Percentiles rank a stretch among this genome's conserved stretches.
Conservation (phyloP, 495 filamentous ascomycete genomes). For the Penicillium steckii region DNA sequence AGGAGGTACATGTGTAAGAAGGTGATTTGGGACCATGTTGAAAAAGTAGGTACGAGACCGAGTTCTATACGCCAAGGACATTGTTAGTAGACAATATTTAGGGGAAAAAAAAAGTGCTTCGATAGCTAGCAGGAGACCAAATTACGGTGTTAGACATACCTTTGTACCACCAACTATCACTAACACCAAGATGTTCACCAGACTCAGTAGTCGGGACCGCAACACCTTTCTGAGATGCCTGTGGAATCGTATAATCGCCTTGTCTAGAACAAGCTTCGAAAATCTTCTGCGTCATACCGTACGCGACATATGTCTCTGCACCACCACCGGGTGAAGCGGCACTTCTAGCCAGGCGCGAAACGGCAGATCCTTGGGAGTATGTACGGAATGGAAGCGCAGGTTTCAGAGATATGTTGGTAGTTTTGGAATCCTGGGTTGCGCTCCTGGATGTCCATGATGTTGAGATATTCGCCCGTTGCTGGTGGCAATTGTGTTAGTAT, state of each 20-base stretch:
- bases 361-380: conserved; percentile 14
- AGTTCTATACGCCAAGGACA: conserved; percentile 44
- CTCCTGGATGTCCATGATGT: not conserved
- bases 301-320: conserved; percentile 71
- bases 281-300: conserved; percentile 72
- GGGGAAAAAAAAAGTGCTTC: no score
- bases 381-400: not conserved
- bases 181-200: conserved; percentile 76
- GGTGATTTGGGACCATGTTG: conserved; percentile 91
- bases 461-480: conserved; percentile 10
- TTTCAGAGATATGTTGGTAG: not conserved
- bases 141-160: conserved; percentile 40
- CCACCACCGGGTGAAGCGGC: conserved; percentile 37
- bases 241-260: conserved; percentile 70
- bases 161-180: conserved; percentile 78
- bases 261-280: conserved; percentile 74
- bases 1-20: conserved; percentile 95
- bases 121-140: not conserved
- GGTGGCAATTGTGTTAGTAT: not conserved
- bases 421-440: conserved; percentile 3
- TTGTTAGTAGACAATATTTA: no score
- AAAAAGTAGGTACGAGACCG: conserved; percentile 78
- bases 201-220: conserved; percentile 63
- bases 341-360: conserved; percentile 34
- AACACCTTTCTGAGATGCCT: conserved; percentile 49